Base-by-base conservation (phyloP, 2,329 filamentous ascomycete genomes). In the Calonectria pseudoreteaudii region DNA sequence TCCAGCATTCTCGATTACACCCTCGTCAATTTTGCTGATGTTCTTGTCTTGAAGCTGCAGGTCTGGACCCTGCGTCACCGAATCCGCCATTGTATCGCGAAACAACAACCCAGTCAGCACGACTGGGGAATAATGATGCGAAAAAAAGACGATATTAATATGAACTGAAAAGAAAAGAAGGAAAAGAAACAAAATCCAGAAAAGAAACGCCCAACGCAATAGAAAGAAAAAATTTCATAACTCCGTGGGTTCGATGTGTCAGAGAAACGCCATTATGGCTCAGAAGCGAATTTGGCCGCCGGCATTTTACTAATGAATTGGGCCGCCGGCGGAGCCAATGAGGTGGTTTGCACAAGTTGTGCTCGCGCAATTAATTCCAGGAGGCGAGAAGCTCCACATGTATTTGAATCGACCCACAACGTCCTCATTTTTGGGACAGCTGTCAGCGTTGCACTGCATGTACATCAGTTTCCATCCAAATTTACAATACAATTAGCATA, bases 181-280 rank as follows among this genome's bases (percentile, higher is more conserved):
- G n/a, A n/a, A 23, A 47, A 65, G 13, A 38, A 65, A 65, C 31
- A 36, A 47, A 47, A n/a, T 20, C 4, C 8, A 44, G 26, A 14
- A 18, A 26, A 14, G 38, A 65, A 64, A 49, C 23, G 38, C 3
- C 47, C 60, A 31, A 47, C 41, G 41, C 47, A 60, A 65, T 28
- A 65, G 60, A 65, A 65, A 47, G 60, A 65, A 65, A 65, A 65
- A 65, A 65, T 47, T 65, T 44, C 38, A 47, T 31, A 44, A 44
- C 36, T 44, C 38, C 41, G 36, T 65, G 60, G 60, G 36, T 65
- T 44, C 41, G 60, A 65, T 65, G 60, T 65, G 60, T 65, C 60
- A 65, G 60, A 65, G 60, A 65, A 65, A 65, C 38, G 38, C 60
- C 36, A 36, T 60, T 60, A 60, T 60, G 56, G 56, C 34, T 60